Evolutionary conservation across 2,329 filamentous ascomycete species (phyloP), one percentile per base, ranked within the genome.

Genomic region (Nemania bipapillata): DNA sequence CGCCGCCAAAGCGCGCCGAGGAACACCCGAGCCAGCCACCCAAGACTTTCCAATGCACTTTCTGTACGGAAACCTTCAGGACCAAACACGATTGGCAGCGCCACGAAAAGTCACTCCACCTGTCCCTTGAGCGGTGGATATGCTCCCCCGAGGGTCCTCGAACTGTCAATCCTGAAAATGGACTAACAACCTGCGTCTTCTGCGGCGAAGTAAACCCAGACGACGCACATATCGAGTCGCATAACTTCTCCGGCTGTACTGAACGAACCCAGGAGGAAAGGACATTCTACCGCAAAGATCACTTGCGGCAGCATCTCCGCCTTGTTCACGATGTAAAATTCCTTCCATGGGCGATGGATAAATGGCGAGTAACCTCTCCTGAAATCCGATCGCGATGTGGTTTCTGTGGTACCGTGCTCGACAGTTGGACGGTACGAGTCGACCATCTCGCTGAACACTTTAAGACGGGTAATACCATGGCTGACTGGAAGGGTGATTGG

Each of bases 61-160:
- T 91, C 82, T 91, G 89, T 77, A 90, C 89, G 6, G 88, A 90
- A 71, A 89, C 87, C 0, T 91, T 90, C 78, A 83, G 88, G 72
- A 90, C 88, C 3, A 91, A 91, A 76, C 87, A 91, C 74, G 89
- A 91, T 78, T 91, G 89, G 89, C 88, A 90, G 74, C 83, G 90
- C 66, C 90, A 92, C 76, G 90, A 93, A 75, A 90, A 90, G 72
- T 89, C 88, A 58, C 81, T 89, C 71, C 90, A 87, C 77, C 79
- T 87, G 73, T 92, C 87, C 6, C 86, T 91, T 0, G 89, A 88
- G 80, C 84, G 84, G 65, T 92, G 86, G 91, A 87, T 89, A 68
- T 92, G 86, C 75, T 85, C 85, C 3, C 88, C 87, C 52, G 83
- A 87, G 52, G 88, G 88, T 0, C 80, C 86, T 17, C 83, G 80